Evolutionary conservation across 2,329 filamentous ascomycete genomes (phyloP).

Genomic region (Ambrosiella xylebori): DNA sequence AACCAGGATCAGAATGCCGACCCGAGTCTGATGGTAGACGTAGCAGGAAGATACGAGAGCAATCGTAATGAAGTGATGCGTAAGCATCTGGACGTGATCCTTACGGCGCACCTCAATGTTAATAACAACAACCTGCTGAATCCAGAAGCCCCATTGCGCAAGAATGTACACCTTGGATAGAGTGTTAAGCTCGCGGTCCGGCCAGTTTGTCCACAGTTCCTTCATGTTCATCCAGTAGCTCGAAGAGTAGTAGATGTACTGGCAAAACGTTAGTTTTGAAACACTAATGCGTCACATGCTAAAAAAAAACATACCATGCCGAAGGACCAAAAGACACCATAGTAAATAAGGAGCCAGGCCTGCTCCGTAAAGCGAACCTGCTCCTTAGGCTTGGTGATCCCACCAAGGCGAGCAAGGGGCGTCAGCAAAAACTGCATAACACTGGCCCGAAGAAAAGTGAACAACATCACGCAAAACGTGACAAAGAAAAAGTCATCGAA

Average conservation of each 20-base stretch:
- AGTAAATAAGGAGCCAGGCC: constrained; percentile 79
- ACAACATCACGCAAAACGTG: constrained; percentile 60
- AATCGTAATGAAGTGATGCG: constrained; percentile 82
- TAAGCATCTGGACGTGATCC: constrained; percentile 91
- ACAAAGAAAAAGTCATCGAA: constrained; percentile 67
- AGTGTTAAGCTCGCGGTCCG: constrained; percentile 54
- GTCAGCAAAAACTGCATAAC: constrained; percentile 75
- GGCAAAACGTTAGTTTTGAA: constrained; percentile 6
- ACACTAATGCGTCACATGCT: not conserved
- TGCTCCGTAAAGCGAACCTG: constrained; percentile 82
- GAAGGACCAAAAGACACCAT: constrained; percentile 61
- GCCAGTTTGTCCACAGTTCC: constrained; percentile 74
- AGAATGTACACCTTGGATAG: constrained; percentile 80
- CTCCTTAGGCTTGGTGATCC: constrained; percentile 60
- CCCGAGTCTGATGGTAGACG: constrained; percentile 68
- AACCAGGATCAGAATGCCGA: constrained; percentile 75
- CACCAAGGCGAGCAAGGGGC: constrained; percentile 55
- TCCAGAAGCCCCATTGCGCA: constrained; percentile 78
- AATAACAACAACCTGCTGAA: constrained; percentile 87
- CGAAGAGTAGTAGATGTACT: constrained; percentile 70
- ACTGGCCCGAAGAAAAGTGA: constrained; percentile 71
- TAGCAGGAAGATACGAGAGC: constrained; percentile 68
- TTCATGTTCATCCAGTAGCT: constrained; percentile 60
- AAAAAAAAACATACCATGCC: constrained; percentile 49
- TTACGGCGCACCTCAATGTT: constrained; percentile 89